Base-by-base conservation (phyloP, 106 monocot species). In the Hemerocallis citrina region DNA sequence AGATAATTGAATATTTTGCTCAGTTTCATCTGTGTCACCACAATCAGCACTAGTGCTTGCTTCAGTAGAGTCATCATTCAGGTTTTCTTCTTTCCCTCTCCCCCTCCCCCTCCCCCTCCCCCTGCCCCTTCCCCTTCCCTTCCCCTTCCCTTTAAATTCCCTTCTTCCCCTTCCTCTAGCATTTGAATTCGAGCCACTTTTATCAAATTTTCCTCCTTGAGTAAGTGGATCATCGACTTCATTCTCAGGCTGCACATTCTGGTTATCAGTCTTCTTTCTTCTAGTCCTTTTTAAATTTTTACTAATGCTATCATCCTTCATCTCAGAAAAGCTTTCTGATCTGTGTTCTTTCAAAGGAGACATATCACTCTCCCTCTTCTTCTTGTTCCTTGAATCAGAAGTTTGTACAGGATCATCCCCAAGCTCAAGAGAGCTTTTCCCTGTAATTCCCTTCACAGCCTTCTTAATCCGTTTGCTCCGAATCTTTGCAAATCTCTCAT, bases 401-500 rank as follows among this genome's bases (percentile, higher is more conserved):
- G 29, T 36, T 5, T 69, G 76, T 48, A 63, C 56, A 13, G 10
- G 66, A 66, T 55, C 44, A 49, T 74, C 84, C 46, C 41, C 55
- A 47, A 90, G 68, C 24, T 72, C 86, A 21, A 59, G 25, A 59
- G 85, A 78, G 62, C 34, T 34, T 44, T 38, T 69, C 27, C 90
- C 84, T 44, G 84, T 82, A 51, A 96, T 96, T 64, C 95, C 95
- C 72, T 90, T 91, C 12, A 96, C 59, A 31, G 95, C 95, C 70
- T 81, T 90, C 68, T 91, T 96, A 34, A 96, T 96, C 37, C 95
- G 67, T 52, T 96, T 72, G 63, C 95, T 96, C 16, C 90, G 83
- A 46, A 96, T 81, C 81, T 91, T 96, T 22, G 95, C 95, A 81
- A 96, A 96, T 62, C 86, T 81, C 68, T 96, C 95, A 63, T 96